Percentiles rank a stretch among this genome's conserved stretches.
Evolutionary conservation across 73 alveolate genomes (phyloP).

Genomic region (Paramecium caudatum): DNA sequence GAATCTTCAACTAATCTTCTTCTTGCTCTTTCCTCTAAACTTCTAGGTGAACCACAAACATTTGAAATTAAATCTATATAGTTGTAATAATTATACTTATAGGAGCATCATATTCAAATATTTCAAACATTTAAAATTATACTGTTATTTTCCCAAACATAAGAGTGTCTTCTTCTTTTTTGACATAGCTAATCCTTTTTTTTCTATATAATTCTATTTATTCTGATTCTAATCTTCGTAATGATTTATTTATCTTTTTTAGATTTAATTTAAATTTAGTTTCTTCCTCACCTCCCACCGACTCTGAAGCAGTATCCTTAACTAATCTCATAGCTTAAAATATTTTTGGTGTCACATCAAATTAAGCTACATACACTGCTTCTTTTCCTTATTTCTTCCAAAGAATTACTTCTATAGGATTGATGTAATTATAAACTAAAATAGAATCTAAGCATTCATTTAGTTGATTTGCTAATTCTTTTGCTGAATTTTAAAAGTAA

Average conservation of each 20-base stretch:
- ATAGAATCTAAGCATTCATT: constrained; percentile 34
- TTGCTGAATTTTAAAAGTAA: background rate
- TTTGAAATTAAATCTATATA: background rate
- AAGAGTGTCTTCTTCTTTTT: background rate
- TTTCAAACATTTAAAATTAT: background rate
- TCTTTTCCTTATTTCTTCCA: constrained; percentile 46
- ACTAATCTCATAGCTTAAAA: background rate
- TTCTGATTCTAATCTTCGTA: background rate
- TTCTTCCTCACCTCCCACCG: background rate
- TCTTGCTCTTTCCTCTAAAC: constrained; percentile 49
- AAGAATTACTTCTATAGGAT: constrained; percentile 37
- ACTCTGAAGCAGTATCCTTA: background rate
- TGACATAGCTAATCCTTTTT: background rate
- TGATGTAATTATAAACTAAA: background rate
- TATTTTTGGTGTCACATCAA: background rate
- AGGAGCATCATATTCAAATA: constrained; percentile 26
- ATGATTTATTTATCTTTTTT: background rate
- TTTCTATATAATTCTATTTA: background rate
- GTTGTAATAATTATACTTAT: background rate
- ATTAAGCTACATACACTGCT: background rate
- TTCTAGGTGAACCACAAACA: constrained; percentile 8
- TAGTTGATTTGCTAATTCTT: constrained; percentile 22
- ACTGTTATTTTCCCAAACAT: background rate
- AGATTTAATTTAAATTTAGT: background rate
- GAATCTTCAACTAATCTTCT: constrained; percentile 40